Evolutionary conservation across 257 asterid species (phyloP).

Genomic region (Nemophila menziesii): DNA sequence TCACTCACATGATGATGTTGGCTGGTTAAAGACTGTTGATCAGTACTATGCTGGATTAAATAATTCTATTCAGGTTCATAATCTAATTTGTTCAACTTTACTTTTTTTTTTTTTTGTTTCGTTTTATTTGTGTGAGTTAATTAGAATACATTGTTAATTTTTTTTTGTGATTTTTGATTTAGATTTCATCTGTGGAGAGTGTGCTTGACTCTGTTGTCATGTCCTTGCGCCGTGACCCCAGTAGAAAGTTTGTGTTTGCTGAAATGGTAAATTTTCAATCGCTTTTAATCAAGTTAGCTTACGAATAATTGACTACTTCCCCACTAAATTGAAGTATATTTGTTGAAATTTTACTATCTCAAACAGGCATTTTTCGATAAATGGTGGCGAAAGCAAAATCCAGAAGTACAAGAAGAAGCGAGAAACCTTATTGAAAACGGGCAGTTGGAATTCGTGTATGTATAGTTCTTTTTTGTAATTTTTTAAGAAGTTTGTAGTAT

Average conservation of each 20-base stretch:
- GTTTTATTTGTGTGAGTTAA: neutral
- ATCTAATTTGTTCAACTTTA: neutral
- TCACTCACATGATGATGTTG: constrained; percentile 87
- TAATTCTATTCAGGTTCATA: constrained; percentile 60
- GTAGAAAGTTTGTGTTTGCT: constrained; percentile 70
- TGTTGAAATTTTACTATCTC: neutral
- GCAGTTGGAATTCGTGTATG: constrained; percentile 85
- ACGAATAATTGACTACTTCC: neutral
- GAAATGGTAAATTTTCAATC: constrained; percentile 93
- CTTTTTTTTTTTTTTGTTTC: too few species aligned
- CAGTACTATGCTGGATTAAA: constrained; percentile 91
- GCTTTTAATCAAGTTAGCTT: too few species aligned
- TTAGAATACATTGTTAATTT: neutral
- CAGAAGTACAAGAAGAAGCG: constrained; percentile 37
- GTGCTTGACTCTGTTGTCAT: constrained; percentile 62
- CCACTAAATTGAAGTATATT: neutral
- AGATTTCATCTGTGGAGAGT: constrained; percentile 87
- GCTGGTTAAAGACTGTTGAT: constrained; percentile 87
- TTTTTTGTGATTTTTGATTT: constrained; percentile 17
- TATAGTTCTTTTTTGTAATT: neutral
- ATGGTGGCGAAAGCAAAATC: constrained; percentile 77
- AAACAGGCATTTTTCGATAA: constrained; percentile 67
- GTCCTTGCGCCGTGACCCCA: constrained; percentile 49
- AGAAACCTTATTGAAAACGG: constrained; percentile 55
- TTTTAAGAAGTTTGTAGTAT: neutral